phyloP scores from a whole-genome alignment of 208 protist species.

The Lotmaria passim region DNA sequence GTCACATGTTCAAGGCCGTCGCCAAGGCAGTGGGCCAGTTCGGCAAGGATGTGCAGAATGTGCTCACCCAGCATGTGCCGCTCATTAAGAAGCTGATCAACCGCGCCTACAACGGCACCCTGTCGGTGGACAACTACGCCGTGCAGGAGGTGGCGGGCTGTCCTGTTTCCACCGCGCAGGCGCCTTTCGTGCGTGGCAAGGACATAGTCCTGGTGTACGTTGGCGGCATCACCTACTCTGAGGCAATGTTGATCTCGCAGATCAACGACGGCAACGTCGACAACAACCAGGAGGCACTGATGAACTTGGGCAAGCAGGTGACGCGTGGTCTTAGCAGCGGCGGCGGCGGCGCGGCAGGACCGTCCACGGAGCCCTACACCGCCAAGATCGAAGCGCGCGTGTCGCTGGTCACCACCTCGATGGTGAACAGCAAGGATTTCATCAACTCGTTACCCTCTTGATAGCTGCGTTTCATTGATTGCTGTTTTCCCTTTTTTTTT shows the following conservation, averaged over 20 bases:
- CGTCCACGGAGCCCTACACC: constrained; percentile 66
- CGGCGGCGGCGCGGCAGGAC: constrained; percentile 21
- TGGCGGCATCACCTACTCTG: constrained; percentile 84
- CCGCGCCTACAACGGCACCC: constrained; percentile 80
- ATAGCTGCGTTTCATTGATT: not conserved
- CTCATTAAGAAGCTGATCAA: constrained; percentile 91
- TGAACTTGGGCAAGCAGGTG: constrained; percentile 80
- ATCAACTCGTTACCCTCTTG: constrained; percentile 55
- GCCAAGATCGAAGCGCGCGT: constrained; percentile 85
- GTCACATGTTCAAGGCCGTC: constrained; percentile 77
- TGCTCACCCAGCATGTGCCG: constrained; percentile 97
- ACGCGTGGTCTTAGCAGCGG: constrained; percentile 47
- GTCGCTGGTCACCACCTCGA: constrained; percentile 74
- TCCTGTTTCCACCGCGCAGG: constrained; percentile 56
- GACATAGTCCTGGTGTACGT: constrained; percentile 87
- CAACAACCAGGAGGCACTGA: constrained; percentile 81
- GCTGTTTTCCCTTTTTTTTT: not conserved
- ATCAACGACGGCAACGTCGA: constrained; percentile 79
- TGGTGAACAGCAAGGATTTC: constrained; percentile 85
- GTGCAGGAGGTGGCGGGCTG: constrained; percentile 63
- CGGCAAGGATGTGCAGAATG: constrained; percentile 94
- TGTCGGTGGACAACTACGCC: constrained; percentile 73
- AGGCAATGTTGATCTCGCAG: constrained; percentile 76
- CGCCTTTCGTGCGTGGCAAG: constrained; percentile 65
- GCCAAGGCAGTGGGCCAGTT: constrained; percentile 83